Base-by-base conservation (phyloP, 129 eudicot genomes). In the Ambrosia artemisiifolia region DNA sequence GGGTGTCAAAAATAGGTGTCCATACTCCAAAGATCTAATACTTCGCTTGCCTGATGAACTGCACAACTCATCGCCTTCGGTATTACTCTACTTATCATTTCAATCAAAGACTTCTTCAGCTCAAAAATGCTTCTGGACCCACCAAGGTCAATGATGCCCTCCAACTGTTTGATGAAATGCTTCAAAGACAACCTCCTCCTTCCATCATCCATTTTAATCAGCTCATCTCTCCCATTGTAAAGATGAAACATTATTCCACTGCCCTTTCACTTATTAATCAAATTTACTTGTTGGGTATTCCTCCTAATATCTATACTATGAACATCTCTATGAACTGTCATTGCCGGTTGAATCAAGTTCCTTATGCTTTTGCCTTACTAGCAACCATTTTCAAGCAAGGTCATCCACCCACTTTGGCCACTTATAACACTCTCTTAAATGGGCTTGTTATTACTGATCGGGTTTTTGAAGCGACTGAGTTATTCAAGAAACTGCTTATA, bases 371-470 rank as follows among this genome's bases (percentile, higher is more conserved):
- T 75, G 74, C 79, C 12, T 11, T 84, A 8, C 14, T 84, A 11
- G 83, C 78, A 28, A 63, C 61, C 34, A 48, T 77, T 14, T 50
- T 81, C 65, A 84, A 84, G 81, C 79, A 55, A 11, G 83, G 86
- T 38, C 51, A 54, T 75, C 47, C 13, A 14, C 82, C 83, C 34
- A 11, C 11, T 69, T 67, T 18, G 0, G 6, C 67, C 55, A 82
- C 81, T 48, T 79, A 78, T 51, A 49, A 11, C 46, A 77, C 75
- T 49, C 69, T 85, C 28, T 11, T 84, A 2, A 69, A 74, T 32
- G 85, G 85, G 48, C 74, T 85, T 1, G 47, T 76, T 68, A 33
- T 49, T 0, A 16, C 74, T 3, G 71, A 73, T 63, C 71, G 55
- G 24, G 67, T 75, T 24, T 11, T 34, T 2, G 78, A 78, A 71